Conservation (phyloP, 2,329 filamentous ascomycete species). For the Penicillium decumbens region DNA sequence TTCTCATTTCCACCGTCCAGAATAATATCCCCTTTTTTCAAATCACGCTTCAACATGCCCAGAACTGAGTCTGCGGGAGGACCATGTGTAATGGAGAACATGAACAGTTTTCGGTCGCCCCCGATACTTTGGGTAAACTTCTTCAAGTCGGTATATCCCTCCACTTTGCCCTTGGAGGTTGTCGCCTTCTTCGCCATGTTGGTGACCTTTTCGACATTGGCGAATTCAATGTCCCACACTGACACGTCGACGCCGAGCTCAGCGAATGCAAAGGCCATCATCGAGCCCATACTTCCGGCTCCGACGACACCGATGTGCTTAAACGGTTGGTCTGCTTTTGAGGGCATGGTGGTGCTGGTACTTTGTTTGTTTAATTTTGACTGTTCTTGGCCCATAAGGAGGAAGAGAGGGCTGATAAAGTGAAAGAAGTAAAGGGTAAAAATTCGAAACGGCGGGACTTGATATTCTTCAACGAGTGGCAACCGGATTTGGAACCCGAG, state of each 20-base stretch:
- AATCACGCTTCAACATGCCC: slow-evolving; percentile 44
- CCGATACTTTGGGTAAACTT: slow-evolving; percentile 36
- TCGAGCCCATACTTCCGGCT: slow-evolving; percentile 42
- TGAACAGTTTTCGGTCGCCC: slow-evolving; percentile 34
- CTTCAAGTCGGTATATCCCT: slow-evolving; percentile 34
- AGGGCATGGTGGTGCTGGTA: slow-evolving; percentile 17
- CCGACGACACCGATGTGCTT: slow-evolving; percentile 40
- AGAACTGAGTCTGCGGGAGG: slow-evolving; percentile 37
- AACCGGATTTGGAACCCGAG: slow-evolving; percentile 11
- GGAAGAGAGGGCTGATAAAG: not conserved
- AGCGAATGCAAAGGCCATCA: slow-evolving; percentile 42
- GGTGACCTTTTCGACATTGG: slow-evolving; percentile 34
- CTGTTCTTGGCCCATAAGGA: not conserved
- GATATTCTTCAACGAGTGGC: slow-evolving; percentile 21
- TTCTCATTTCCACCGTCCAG: slow-evolving; percentile 66
- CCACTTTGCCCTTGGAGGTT: slow-evolving; percentile 30
- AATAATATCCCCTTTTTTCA: slow-evolving; percentile 61
- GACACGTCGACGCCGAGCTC: slow-evolving; percentile 39
- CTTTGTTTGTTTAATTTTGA: not conserved
- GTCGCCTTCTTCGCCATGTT: slow-evolving; percentile 19
- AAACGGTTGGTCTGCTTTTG: slow-evolving; percentile 26
- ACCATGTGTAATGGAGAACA: slow-evolving; percentile 42
- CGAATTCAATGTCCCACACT: slow-evolving; percentile 34
- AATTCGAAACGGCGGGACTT: not conserved
- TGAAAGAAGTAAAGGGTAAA: not conserved